phyloP scores from a whole-genome alignment of 495 filamentous ascomycete genomes.

The Corynascus novoguineensis region DNA sequence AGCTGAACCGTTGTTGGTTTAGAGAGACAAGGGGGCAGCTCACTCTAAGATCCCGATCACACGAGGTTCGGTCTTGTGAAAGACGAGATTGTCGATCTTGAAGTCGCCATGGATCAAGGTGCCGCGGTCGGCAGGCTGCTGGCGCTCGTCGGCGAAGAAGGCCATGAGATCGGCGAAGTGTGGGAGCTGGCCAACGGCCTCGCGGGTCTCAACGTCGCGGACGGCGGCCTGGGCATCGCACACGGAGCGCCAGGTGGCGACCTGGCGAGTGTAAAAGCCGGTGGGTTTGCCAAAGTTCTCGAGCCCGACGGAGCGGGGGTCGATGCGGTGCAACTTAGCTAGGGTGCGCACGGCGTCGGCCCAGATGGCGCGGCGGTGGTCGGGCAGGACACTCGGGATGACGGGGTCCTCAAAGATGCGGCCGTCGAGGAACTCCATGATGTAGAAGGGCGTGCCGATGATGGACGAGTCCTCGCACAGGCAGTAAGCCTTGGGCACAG shows the following conservation, averaged over 20 bases:
- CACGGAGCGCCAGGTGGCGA: conserved; percentile 73
- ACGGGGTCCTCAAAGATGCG: conserved; percentile 86
- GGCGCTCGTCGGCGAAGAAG: conserved; percentile 64
- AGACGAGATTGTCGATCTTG: conserved; percentile 97
- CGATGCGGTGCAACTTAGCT: conserved; percentile 77
- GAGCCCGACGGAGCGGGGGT: conserved; percentile 59
- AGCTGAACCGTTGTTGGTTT: not conserved
- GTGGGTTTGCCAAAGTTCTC: conserved; percentile 64
- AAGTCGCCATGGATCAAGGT: conserved; percentile 91
- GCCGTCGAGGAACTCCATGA: conserved; percentile 91
- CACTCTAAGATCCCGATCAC: conserved; percentile 91
- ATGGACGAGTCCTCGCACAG: conserved; percentile 76
- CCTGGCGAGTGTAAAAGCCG: conserved; percentile 84
- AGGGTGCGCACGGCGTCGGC: conserved; percentile 74
- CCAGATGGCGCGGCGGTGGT: conserved; percentile 77
- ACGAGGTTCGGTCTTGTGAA: conserved; percentile 77
- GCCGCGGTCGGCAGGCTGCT: conserved; percentile 70
- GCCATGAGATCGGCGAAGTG: conserved; percentile 71
- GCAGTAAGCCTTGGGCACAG: conserved; percentile 77
- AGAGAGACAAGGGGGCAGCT: conserved; percentile 19
- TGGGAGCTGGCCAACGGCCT: conserved; percentile 74
- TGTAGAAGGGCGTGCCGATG: conserved; percentile 88
- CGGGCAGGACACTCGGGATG: conserved; percentile 65
- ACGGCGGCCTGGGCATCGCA: conserved; percentile 69
- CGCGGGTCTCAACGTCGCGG: conserved; percentile 67